Conservation (phyloP, 495 filamentous ascomycete genomes). For the Penicillium canescens region DNA sequence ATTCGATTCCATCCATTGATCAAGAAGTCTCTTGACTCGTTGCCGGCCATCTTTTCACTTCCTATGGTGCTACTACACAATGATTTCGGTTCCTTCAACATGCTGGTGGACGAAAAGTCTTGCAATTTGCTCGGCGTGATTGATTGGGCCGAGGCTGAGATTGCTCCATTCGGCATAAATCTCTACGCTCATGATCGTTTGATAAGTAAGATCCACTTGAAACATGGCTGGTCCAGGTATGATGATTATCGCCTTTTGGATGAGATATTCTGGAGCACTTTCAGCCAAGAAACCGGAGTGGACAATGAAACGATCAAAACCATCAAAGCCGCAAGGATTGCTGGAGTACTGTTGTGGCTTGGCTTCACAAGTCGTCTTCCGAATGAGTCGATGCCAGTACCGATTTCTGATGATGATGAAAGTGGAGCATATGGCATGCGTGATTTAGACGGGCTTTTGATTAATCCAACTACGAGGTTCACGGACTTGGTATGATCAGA, state of each 20-base stretch:
- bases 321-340: slow-evolving; percentile 38
- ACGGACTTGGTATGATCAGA: slow-evolving; percentile 16
- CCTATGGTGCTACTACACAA: slow-evolving; percentile 42
- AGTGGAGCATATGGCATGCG: slow-evolving; percentile 39
- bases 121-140: slow-evolving; percentile 41
- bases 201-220: slow-evolving; percentile 35
- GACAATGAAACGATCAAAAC: slow-evolving; percentile 22
- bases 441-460: slow-evolving; percentile 37
- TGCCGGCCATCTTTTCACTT: slow-evolving; percentile 34
- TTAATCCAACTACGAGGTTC: slow-evolving; percentile 35
- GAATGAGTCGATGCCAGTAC: slow-evolving; percentile 31
- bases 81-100: slow-evolving; percentile 38
- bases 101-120: slow-evolving; percentile 35
- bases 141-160: slow-evolving; percentile 42
- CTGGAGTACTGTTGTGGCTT: slow-evolving; percentile 33
- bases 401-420: slow-evolving; percentile 40
- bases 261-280: slow-evolving; percentile 34
- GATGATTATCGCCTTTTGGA: slow-evolving; percentile 34
- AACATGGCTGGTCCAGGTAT: slow-evolving; percentile 36
- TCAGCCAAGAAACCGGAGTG: slow-evolving; percentile 32
- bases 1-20: slow-evolving; percentile 37
- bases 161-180: slow-evolving; percentile 40
- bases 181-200: slow-evolving; percentile 37
- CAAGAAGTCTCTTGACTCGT: slow-evolving; percentile 24
- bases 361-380: slow-evolving; percentile 43